Evolutionary conservation across 345 rosid species (phyloP), one percentile per base, ranked within the genome.

Genomic region (Geranium rotundifolium): DNA sequence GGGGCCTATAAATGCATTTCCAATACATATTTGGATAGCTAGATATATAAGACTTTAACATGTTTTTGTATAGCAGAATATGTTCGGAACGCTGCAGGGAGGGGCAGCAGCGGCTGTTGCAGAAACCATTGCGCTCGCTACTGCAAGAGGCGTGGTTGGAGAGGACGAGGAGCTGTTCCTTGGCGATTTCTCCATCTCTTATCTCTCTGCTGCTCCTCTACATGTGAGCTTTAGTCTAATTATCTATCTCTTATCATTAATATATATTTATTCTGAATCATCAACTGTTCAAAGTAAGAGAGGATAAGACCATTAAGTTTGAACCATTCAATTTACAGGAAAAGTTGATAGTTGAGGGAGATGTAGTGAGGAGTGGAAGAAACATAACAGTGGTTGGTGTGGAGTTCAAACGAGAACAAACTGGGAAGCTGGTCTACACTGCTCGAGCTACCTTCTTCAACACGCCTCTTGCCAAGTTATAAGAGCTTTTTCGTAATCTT

Each of bases 91-190:
- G 58, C 55, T 84, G 58, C 91, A 85, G 58, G 97, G 97, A 57
- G 97, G 90, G 56, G 77, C 83, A 2, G 76, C 83, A 1, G 95
- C 84, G 30, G 85, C 97, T 17, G 54, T 87, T 37, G 76, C 87
- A 1, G 90, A 90, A 74, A 84, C 90, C 70, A 69, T 87, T 58
- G 65, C 90, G 2, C 67, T 78, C 61, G 95, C 84, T 59, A 82
- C 87, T 13, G 90, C 80, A 34, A 85, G 81, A 69, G 81, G 88
- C 0, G 75, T 84, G 1, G 84, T 84, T 37, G 71, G 63, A 4
- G 79, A 76, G 73, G 89, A 83, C 54, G 86, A 76, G 68, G 73
- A 73, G 0, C 66, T 85, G 37, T 83, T 87, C 54, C 85, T 83
- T 5, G 95, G 91, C 56, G 89, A 87, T 81, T 66, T 89, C 77